Conservation (phyloP, 768 basidiomycete genomes). For the Trametopsis cervina region DNA sequence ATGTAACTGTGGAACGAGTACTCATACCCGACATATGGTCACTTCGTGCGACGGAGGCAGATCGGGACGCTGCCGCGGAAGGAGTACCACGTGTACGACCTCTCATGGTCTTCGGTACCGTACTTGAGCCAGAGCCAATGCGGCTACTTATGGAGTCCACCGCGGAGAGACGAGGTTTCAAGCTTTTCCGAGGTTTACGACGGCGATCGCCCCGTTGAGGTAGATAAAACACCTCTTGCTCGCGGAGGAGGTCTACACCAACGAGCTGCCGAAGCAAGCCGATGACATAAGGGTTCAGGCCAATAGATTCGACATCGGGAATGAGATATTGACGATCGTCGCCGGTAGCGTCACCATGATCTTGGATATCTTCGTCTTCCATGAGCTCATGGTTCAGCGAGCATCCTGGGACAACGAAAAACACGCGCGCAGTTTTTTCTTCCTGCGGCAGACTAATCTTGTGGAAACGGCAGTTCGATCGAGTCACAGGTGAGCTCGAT, state of each 20-base stretch:
- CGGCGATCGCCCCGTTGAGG: constrained; percentile 38
- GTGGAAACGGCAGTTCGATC: constrained; percentile 66
- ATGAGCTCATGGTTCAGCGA: constrained; percentile 54
- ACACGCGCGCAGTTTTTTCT: constrained; percentile 45
- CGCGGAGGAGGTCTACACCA: constrained; percentile 56
- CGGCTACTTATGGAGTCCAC: constrained; percentile 15
- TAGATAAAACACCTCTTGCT: constrained; percentile 60
- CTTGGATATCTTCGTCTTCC: constrained; percentile 47
- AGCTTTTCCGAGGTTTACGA: background rate
- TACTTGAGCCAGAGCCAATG: background rate
- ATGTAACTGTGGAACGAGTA: background rate
- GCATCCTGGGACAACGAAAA: constrained; percentile 65
- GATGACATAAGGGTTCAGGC: constrained; percentile 46
- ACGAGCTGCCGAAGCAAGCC: constrained; percentile 54
- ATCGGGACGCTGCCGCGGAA: constrained; percentile 4
- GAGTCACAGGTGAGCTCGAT: constrained; percentile 46
- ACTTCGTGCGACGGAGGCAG: constrained; percentile 3
- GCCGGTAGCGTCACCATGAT: constrained; percentile 49
- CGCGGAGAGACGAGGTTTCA: constrained; percentile 3
- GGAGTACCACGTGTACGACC: background rate
- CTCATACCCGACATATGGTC: background rate
- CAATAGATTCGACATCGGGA: constrained; percentile 40
- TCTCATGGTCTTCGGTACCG: background rate
- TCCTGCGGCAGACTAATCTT: constrained; percentile 56
- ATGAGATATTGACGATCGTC: constrained; percentile 42